Evolutionary conservation across 805 yeast species (phyloP), one percentile per base, ranked within the genome.

Genomic region (Candida ovalis): DNA sequence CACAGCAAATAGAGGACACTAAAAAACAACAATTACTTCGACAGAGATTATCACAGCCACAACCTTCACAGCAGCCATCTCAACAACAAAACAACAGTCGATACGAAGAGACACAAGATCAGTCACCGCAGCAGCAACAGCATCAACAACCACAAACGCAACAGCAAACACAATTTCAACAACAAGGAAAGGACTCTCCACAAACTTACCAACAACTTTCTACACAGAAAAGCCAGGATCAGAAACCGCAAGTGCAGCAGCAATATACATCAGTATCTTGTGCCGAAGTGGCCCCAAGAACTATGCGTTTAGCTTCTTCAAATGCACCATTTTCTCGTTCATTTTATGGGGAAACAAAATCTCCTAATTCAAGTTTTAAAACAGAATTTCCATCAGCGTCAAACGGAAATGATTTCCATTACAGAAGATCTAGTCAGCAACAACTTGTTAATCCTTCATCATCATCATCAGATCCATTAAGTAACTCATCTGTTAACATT

Each of bases 221-320:
- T 30, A 5, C 7, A 30, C 17, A 30, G 9, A 17, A 6, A 10
- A 25, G 2, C 15, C 40, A 43, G 9, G 17, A 35, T 3, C 38
- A 25, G 23, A 37, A 41, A n/a, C 24, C 12, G 3, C 30, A 32
- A 27, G 22, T 3, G 13, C 43, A 36, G 13, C 41, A 37, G 7
- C 42, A 42, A 38, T 45, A 45, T n/a, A 32, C 47, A 7, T 46
- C 51, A 4, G 48, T 51, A 8, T 54, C 58, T 10, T 61, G 63
- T 45, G 50, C 58, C 2, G 61, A 61, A 25, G 49, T 59, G 27
- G 59, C 60, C 1, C 63, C 66, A 37, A 48, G 58, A 32, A 24
- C 41, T 8, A 38, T 24, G 23, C 40, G 27, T 22, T 13, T 22
- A 21, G 27, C 40, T 5, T 23, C 41, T n/a, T n/a, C 41, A n/a